Conservation (phyloP, 495 filamentous ascomycete genomes). For the Entonaema liquescens region DNA sequence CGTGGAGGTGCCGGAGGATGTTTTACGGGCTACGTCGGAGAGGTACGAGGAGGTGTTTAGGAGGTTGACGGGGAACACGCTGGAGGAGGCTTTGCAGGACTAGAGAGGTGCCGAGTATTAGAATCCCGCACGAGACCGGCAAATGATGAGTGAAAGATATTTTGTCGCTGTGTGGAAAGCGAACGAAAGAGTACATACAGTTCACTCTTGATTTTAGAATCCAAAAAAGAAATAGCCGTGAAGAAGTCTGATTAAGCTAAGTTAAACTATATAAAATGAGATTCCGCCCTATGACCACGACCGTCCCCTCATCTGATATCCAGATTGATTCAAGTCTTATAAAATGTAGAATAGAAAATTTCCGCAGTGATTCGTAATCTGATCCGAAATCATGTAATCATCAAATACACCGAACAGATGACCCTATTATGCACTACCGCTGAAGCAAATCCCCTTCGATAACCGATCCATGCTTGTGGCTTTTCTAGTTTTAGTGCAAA, state of each 20-base stretch:
- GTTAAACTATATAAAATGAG: neutral
- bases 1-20: slow-evolving; percentile 73
- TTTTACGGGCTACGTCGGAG: slow-evolving; percentile 67
- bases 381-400: neutral
- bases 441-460: neutral
- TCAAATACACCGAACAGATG: neutral
- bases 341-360: neutral
- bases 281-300: neutral
- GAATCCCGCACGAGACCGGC: too few relatives aligned
- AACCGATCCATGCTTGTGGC: too few relatives aligned
- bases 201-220: too few relatives aligned
- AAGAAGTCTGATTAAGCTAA: neutral
- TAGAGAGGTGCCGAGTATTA: too few relatives aligned
- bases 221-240: too few relatives aligned
- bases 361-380: neutral
- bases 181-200: too few relatives aligned
- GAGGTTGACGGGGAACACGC: slow-evolving; percentile 52
- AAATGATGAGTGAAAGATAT: neutral
- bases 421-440: neutral
- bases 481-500: neutral
- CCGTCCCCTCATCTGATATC: neutral
- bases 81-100: slow-evolving; percentile 50
- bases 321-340: neutral
- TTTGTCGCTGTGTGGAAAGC: too few relatives aligned
- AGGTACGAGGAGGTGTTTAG: slow-evolving; percentile 58